phyloP scores from a whole-genome alignment of 2,329 filamentous ascomycete genomes.

The Exophiala phaeomuriformis region DNA sequence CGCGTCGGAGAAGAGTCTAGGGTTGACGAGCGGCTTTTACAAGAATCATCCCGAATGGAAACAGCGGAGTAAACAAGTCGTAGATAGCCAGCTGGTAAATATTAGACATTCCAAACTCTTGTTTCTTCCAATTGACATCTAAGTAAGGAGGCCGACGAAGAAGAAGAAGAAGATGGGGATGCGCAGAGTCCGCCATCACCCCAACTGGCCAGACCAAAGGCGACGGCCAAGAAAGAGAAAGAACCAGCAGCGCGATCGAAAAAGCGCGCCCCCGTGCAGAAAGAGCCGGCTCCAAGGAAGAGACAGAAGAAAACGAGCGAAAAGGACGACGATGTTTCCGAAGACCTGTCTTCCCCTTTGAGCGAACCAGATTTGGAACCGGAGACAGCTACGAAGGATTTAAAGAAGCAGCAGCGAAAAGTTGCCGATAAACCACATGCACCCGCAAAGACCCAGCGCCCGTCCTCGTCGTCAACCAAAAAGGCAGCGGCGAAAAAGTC shows the following conservation, averaged over 20 bases:
- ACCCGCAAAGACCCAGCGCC: conserved; percentile 3
- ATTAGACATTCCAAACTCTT: background rate
- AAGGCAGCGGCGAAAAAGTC: conserved; percentile 16
- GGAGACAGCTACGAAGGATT: conserved; percentile 5
- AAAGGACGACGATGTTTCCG: conserved; percentile 7
- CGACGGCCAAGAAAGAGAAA: background rate
- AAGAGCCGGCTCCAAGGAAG: conserved; percentile 13
- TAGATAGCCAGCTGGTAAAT: conserved; percentile 46
- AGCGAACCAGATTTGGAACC: conserved; percentile 11
- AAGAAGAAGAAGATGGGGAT: background rate
- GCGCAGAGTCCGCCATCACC: background rate
- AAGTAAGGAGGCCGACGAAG: conserved; percentile 32
- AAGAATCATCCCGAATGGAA: conserved; percentile 51
- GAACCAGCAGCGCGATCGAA: conserved; percentile 1
- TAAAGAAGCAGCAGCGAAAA: conserved; percentile 1
- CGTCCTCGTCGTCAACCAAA: conserved; percentile 22
- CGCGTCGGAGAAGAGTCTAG: conserved; percentile 46
- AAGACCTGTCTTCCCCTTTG: conserved; percentile 22
- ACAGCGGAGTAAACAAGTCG: conserved; percentile 45
- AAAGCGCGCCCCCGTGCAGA: conserved; percentile 18
- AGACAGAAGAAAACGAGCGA: conserved; percentile 12
- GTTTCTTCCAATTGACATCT: background rate
- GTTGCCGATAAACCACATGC: background rate
- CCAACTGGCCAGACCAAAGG: conserved; percentile 4
- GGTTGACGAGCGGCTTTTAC: conserved; percentile 49